Conservation (phyloP, 106 monocot species). For the Agapanthus africanus region DNA sequence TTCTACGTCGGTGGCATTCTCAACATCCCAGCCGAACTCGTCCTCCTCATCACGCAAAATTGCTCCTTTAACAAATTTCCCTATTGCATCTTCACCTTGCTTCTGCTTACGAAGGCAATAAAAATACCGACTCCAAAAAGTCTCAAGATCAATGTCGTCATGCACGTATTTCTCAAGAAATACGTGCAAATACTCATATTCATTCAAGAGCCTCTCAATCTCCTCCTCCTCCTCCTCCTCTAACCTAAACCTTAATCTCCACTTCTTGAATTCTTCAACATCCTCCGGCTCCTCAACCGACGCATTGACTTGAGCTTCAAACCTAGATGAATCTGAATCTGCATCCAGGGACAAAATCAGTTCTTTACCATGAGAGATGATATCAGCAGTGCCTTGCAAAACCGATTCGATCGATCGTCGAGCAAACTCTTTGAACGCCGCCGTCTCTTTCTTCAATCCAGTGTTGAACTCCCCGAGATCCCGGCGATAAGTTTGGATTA, state of each 20-base stretch:
- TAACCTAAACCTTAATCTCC: constrained; percentile 51
- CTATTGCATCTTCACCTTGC: constrained; percentile 78
- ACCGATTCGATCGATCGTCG: too few species aligned
- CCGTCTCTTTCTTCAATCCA: too few species aligned
- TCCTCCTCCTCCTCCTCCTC: constrained; percentile 57
- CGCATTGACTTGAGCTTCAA: too few species aligned
- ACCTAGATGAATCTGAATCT: too few species aligned
- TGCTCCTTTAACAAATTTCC: constrained; percentile 67
- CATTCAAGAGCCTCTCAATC: constrained; percentile 47
- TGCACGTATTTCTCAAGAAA: constrained; percentile 68
- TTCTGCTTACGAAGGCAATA: constrained; percentile 73
- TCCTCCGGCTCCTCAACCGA: too few species aligned
- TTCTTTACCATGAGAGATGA: too few species aligned
- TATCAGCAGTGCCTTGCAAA: too few species aligned
- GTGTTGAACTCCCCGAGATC: too few species aligned
- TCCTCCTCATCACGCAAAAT: constrained; percentile 68
- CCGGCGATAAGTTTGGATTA: too few species aligned
- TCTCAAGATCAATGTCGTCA: constrained; percentile 44
- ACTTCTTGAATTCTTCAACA: constrained; percentile 43
- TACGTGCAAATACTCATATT: constrained; percentile 39
- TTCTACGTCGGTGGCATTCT: constrained; percentile 33
- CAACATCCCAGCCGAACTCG: constrained; percentile 54
- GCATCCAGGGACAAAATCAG: too few species aligned
- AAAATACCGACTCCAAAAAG: constrained; percentile 80
- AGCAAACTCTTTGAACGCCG: too few species aligned